Evolutionary conservation across 176 grass and related monocot genomes (phyloP), one percentile per base, ranked within the genome.

Genomic region (Themeda triandra): DNA sequence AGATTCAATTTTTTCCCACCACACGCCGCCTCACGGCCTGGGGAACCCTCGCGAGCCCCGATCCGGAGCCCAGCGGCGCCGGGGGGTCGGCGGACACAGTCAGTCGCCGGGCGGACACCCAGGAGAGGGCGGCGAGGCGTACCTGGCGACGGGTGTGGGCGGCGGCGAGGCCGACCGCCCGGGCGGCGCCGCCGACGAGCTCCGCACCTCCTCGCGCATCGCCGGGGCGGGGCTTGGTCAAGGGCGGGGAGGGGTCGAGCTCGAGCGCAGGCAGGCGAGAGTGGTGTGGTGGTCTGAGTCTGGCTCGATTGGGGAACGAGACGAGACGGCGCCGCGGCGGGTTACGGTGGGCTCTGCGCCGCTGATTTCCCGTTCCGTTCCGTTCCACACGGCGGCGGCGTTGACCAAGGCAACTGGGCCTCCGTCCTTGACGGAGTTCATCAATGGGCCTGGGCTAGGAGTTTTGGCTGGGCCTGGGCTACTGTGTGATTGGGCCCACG

Each of bases 201-300:
- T 99, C 83, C 89, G 86, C 12, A 94, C 96, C 88, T 99, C 93
- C 83, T 99, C 96, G 62, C 93, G 85, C 93, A 93, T 98, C 81
- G 63, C 69, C 40, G 29, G 81, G 71, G 31, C 14, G 71, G 66
- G 21, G 44, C 69, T 14, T 10, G 11, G 31, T 6, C 1, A 33
- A n/a, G 49, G 8, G 8, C 6, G 25, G 60, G 74, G 23, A 42
- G 63, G 46, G 46, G 46, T 41, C 63, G 65, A 9, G 54, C 31
- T 25, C 67, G 23, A 68, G 39, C 29, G 35, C 46, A 49, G n/a
- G 66, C 53, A 56, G 19, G 51, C 7, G 33, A 56, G 19, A 58
- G 56, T 59, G 56, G 56, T 58, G 54, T 10, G 21, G 53, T n/a
- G 53, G 49, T 21, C 6, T 21, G 48, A 19, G 44, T 53, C 18